Base-by-base conservation (phyloP, 2,329 filamentous ascomycete genomes). In the Claviceps sp. region DNA sequence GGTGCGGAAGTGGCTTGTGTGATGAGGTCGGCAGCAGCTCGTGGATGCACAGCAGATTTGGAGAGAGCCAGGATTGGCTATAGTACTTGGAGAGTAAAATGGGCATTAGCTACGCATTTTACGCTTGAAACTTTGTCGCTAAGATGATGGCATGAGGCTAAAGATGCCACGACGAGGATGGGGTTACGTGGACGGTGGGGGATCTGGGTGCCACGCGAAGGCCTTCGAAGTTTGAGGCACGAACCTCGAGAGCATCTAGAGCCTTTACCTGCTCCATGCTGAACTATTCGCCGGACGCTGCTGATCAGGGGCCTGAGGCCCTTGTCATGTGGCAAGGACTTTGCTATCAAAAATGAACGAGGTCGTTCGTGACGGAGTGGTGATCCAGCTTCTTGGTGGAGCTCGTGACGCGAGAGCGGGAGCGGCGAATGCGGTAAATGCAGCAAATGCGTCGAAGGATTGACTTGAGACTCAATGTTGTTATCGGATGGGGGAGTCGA, bases 31-130 rank as follows among this genome's bases (percentile, higher is more conserved):
- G 87, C 84, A 43, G 90, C 85, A 54, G 89, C 88, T 60, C 87
- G 84, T 42, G 89, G 84, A 11, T 89, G 89, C 6, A 81, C 87
- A 56, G 88, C 89, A 11, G 89, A 87, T 65, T 90, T 93, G 62
- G 86, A 85, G 57, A 96, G 85, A 50, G 86, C 85, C 55, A 98
- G 74, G 72, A 91, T 97, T n/a, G 90, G 89, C 75, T 95, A 74
- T 43, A 13, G 19, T 43, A 14, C 24, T 44, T 44, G 14, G 24
- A 11, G n/a, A 1, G 72, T 39, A 11, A 30, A 19, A 7, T 19
- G 24, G 17, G 16, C 2, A 19, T 47, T 45, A 53, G 47, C 51
- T 53, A 46, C 3, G 16, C 5, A 7, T 16, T 6, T 26, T 2
- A 4, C 39, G 42, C 14, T 37, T 30, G 17, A 46, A 24, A 38